These are phyloP conservation scores for Aureococcus anophagefferens DNA, from an alignment of 108 stramenopile genomes.

Conservation along the genomic window DNA sequence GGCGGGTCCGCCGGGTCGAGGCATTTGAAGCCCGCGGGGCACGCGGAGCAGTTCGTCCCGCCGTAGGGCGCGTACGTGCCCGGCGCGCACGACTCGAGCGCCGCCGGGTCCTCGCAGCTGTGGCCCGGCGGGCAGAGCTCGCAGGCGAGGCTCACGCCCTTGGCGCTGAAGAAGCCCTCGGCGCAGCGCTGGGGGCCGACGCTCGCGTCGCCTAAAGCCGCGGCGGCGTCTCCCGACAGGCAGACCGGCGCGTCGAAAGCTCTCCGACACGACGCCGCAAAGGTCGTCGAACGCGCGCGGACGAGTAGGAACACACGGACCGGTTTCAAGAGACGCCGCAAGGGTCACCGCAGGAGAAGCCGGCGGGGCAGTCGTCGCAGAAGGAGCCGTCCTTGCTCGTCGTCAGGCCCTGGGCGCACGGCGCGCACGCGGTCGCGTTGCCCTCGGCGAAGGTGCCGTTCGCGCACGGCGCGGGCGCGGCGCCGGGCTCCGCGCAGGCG, in stretches of 20 bases:
- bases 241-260: too few relatives aligned
- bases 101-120: background rate
- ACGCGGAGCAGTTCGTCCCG: slow-evolving; percentile 22
- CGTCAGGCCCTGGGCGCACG: slow-evolving; percentile 26
- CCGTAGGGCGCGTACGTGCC: slow-evolving; percentile 34
- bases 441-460: slow-evolving; percentile 4
- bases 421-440: slow-evolving; percentile 11
- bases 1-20: background rate
- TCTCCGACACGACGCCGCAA: too few relatives aligned
- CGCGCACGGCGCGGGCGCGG: slow-evolving; percentile 7
- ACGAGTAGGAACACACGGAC: too few relatives aligned
- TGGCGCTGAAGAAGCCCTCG: too few relatives aligned
- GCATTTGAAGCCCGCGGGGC: slow-evolving; percentile 30
- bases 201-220: too few relatives aligned
- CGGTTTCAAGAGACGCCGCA: too few relatives aligned
- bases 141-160: slow-evolving; percentile 13
- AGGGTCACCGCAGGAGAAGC: slow-evolving; percentile 28
- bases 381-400: background rate
- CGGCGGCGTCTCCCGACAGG: too few relatives aligned
- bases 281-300: too few relatives aligned
- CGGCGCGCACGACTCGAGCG: slow-evolving; percentile 15
- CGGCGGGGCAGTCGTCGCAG: slow-evolving; percentile 38
- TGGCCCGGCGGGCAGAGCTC: slow-evolving; percentile 18
- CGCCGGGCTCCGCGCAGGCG: slow-evolving; percentile 22
- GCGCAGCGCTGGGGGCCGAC: too few relatives aligned